Conservation (phyloP, 257 asterid species). For the Capsicum chinense region DNA sequence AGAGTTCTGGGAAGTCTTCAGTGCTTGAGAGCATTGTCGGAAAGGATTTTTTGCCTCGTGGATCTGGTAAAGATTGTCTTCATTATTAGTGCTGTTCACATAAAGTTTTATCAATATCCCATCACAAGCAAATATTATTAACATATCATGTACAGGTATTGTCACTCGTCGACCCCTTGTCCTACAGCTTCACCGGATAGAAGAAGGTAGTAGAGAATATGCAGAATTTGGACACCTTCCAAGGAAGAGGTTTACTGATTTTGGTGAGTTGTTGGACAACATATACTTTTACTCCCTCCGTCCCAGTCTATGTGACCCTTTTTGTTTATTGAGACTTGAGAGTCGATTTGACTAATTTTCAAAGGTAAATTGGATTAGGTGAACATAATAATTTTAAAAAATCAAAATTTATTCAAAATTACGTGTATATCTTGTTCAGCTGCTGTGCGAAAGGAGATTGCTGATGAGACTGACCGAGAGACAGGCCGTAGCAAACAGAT, state of each 20-base stretch:
- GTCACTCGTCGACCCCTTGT: slow-evolving; percentile 98
- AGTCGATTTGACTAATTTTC: neutral
- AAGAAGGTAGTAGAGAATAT: slow-evolving; percentile 88
- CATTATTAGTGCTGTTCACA: slow-evolving; percentile 2
- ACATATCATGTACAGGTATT: slow-evolving; percentile 60
- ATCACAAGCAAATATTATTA: neutral
- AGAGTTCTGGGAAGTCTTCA: slow-evolving; percentile 99
- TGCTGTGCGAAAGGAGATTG: slow-evolving; percentile 90
- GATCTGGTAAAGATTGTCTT: slow-evolving; percentile 70
- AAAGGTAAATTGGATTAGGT: neutral
- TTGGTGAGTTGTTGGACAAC: slow-evolving; percentile 58
- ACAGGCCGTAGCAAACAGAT: slow-evolving; percentile 85
- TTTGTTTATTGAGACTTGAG: neutral
- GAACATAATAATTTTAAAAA: neutral
- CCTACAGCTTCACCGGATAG: slow-evolving; percentile 89
- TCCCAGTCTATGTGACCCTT: neutral
- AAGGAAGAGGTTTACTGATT: slow-evolving; percentile 80
- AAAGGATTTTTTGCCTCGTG: slow-evolving; percentile 97
- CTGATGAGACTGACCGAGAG: slow-evolving; percentile 97
- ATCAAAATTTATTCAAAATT: neutral
- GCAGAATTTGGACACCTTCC: slow-evolving; percentile 99
- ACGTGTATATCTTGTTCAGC: slow-evolving; percentile 53
- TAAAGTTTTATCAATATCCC: neutral
- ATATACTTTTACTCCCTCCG: neutral
- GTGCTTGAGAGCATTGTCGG: slow-evolving; percentile 98